Evolutionary conservation across 2,329 filamentous ascomycete genomes (phyloP).

Genomic region (Neoarthrinium moseri): DNA sequence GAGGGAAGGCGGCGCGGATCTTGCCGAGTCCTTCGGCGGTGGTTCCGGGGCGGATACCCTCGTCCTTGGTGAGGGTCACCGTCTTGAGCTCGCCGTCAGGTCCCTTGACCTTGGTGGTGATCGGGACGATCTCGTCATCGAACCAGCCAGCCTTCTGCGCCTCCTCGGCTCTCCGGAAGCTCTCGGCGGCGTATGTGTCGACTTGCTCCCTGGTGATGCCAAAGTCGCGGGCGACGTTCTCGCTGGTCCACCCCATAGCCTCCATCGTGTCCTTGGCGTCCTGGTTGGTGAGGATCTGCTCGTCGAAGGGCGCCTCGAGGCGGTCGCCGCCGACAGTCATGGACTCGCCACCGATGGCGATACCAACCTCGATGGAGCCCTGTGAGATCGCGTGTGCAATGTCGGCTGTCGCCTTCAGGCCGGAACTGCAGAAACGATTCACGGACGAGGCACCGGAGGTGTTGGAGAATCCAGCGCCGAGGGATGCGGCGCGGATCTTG

Average conservation of each 20-base stretch:
- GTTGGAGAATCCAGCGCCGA: constrained; percentile 92
- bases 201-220: constrained; percentile 76
- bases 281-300: constrained; percentile 70
- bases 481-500: constrained; percentile 82
- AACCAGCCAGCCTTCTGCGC: constrained; percentile 91
- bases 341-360: constrained; percentile 84
- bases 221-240: constrained; percentile 94
- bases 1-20: constrained; percentile 85
- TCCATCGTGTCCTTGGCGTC: constrained; percentile 84
- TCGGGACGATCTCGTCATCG: constrained; percentile 91
- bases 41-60: constrained; percentile 88
- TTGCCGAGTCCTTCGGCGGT: constrained; percentile 80
- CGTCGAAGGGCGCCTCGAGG: constrained; percentile 72
- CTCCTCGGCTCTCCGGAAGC: constrained; percentile 80
- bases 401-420: constrained; percentile 91
- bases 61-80: constrained; percentile 79
- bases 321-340: constrained; percentile 77
- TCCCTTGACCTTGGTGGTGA: constrained; percentile 79
- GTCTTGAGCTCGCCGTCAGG: constrained; percentile 76
- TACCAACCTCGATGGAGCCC: constrained; percentile 81
- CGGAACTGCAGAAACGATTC: constrained; percentile 97
- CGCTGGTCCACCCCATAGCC: constrained; percentile 97
- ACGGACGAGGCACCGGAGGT: constrained; percentile 78
- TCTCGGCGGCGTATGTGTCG: constrained; percentile 84
- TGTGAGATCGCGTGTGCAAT: constrained; percentile 83